Evolutionary conservation across 2,329 filamentous ascomycete genomes (phyloP).

Genomic region (Claviceps capensis): DNA sequence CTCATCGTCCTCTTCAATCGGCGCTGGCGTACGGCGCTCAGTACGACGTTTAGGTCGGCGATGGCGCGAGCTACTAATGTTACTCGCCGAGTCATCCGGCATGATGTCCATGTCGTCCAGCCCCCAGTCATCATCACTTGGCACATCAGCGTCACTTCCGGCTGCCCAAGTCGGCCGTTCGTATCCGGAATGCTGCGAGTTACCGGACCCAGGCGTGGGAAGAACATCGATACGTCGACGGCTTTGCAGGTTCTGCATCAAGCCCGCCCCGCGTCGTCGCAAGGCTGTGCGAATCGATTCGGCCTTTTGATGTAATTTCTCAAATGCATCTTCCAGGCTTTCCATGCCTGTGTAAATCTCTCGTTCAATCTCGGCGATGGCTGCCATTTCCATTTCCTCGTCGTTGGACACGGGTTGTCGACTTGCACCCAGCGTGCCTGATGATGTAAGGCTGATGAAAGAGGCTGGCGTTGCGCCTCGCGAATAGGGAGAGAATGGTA

Average conservation of each 20-base stretch:
- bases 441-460: constrained; percentile 43
- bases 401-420: constrained; percentile 67
- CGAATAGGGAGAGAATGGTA: constrained; percentile 37
- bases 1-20: constrained; percentile 59
- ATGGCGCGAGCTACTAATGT: constrained; percentile 59
- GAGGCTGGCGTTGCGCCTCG: constrained; percentile 44
- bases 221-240: constrained; percentile 44
- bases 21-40: constrained; percentile 57
- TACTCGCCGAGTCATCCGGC: constrained; percentile 70
- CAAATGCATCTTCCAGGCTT: constrained; percentile 83
- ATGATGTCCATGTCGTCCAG: constrained; percentile 49
- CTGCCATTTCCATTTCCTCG: constrained; percentile 85
- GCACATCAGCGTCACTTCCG: constrained; percentile 32
- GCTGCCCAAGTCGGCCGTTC: constrained; percentile 26
- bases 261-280: constrained; percentile 67
- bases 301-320: constrained; percentile 74
- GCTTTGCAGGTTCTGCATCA: constrained; percentile 51
- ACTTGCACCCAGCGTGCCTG: constrained; percentile 23
- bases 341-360: constrained; percentile 95
- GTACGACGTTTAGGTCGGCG: constrained; percentile 53
- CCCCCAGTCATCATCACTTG: constrained; percentile 44
- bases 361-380: constrained; percentile 79
- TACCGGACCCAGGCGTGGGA: constrained; percentile 31
- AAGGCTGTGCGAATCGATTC: constrained; percentile 67
- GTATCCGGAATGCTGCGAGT: constrained; percentile 29